Percentiles rank a stretch among this genome's conserved stretches.
Conservation (phyloP, 2,329 filamentous ascomycete genomes). For the Colletotrichum eleusines region DNA sequence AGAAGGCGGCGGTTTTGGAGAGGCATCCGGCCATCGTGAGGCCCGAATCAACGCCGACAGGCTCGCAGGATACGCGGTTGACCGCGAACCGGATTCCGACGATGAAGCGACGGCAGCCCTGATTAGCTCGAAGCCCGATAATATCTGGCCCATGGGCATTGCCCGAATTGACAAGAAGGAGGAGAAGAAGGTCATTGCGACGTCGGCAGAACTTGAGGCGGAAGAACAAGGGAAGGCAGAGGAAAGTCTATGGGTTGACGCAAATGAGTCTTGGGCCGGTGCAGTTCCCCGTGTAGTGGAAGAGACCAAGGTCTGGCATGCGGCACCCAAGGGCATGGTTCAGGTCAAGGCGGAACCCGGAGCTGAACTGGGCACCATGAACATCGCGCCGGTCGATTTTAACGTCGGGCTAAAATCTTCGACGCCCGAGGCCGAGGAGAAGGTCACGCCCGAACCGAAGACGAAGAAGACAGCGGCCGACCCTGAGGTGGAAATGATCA, state of each 20-base stretch:
- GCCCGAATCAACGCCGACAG: constrained; percentile 68
- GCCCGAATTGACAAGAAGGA: constrained; percentile 67
- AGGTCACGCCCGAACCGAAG: constrained; percentile 44
- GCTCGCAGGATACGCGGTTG: constrained; percentile 59
- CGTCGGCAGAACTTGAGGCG: constrained; percentile 68
- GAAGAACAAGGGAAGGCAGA: constrained; percentile 62
- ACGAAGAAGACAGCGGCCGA: constrained; percentile 50
- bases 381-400: constrained; percentile 57
- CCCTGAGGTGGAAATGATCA: constrained; percentile 54
- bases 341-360: constrained; percentile 61
- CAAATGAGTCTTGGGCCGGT: constrained; percentile 48
- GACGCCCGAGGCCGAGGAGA: constrained; percentile 45
- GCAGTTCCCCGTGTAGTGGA: constrained; percentile 47
- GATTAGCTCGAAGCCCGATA: constrained; percentile 38
- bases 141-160: constrained; percentile 67
- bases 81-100: constrained; percentile 43
- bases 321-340: constrained; percentile 51
- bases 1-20: constrained; percentile 54
- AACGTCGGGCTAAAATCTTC: constrained; percentile 49
- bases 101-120: constrained; percentile 45
- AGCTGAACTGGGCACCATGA: constrained; percentile 52
- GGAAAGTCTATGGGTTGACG: constrained; percentile 60
- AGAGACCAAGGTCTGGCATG: constrained; percentile 59
- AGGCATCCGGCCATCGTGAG: constrained; percentile 54
- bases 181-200: constrained; percentile 65